These are phyloP conservation scores for Galeopsis tetrahit DNA, from an alignment of 257 asterid species.

Conservation along the genomic window DNA sequence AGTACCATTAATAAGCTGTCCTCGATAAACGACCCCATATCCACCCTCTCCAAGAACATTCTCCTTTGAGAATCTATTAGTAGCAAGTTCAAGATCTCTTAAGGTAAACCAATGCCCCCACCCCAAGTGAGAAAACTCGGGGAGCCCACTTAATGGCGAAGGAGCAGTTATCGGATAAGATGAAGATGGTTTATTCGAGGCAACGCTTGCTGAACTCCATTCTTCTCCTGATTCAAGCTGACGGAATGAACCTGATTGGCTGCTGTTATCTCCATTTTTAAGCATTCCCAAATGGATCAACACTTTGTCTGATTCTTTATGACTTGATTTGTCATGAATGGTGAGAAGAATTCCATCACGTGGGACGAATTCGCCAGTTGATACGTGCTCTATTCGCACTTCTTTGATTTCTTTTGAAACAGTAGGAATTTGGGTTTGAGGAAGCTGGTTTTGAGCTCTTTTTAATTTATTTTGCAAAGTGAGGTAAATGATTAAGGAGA, in stretches of 20 bases:
- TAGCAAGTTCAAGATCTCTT: constrained; percentile 84
- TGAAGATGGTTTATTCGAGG: constrained; percentile 51
- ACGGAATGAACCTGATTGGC: constrained; percentile 70
- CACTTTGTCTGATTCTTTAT: constrained; percentile 75
- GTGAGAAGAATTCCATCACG: constrained; percentile 81
- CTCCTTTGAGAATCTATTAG: constrained; percentile 82
- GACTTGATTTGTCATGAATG: constrained; percentile 73
- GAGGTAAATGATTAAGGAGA: constrained; percentile 60
- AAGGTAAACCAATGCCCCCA: constrained; percentile 99
- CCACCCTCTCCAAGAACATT: constrained; percentile 96
- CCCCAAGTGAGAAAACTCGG: constrained; percentile 90
- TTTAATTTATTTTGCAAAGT: constrained; percentile 67
- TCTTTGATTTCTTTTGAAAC: constrained; percentile 91
- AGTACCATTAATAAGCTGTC: constrained; percentile 76
- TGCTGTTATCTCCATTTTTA: constrained; percentile 58
- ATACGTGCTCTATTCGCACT: constrained; percentile 79
- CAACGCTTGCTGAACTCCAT: constrained; percentile 68
- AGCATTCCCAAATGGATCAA: constrained; percentile 74
- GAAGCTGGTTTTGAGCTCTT: constrained; percentile 52
- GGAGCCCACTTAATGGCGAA: constrained; percentile 83
- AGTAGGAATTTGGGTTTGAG: constrained; percentile 71
- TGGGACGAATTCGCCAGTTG: constrained; percentile 65
- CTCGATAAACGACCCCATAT: constrained; percentile 88
- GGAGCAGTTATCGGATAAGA: constrained; percentile 76
- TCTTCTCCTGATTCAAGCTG: constrained; percentile 68